Percentiles rank a stretch among this genome's conserved stretches.
Conservation (phyloP, 306 rosid species). For the Malus sylvestris region DNA sequence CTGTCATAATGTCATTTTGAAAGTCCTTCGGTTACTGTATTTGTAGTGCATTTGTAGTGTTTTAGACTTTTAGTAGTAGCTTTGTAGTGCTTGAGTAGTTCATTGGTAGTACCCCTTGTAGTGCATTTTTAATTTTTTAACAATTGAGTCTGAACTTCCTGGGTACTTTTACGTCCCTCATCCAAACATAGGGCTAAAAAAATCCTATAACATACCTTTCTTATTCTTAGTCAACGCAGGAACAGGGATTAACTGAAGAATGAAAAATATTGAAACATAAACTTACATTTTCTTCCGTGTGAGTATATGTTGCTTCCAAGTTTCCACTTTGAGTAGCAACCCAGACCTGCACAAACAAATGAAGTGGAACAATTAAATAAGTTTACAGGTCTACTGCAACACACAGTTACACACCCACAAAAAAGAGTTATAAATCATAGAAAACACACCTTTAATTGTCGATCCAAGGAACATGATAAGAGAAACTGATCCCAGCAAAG, state of each 20-base stretch:
- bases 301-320: slow-evolving; percentile 87
- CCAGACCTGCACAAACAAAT: slow-evolving; percentile 64
- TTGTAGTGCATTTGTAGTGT: no score
- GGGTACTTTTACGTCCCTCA: background rate
- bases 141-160: background rate
- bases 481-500: slow-evolving; percentile 98
- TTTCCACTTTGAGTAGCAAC: slow-evolving; percentile 79
- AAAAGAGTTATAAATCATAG: background rate
- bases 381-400: background rate
- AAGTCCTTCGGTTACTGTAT: background rate
- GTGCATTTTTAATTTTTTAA: background rate
- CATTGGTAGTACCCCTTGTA: background rate
- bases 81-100: background rate
- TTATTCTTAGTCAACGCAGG: background rate
- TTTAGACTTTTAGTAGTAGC: background rate
- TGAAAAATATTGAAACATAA: background rate
- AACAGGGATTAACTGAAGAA: background rate
- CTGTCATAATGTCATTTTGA: background rate
- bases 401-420: background rate
- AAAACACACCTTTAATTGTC: slow-evolving; percentile 67
- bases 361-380: background rate
- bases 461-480: slow-evolving; percentile 79
- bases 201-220: background rate
- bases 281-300: slow-evolving; percentile 77
- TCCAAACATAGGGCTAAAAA: background rate